Conservation (phyloP, 2,329 filamentous ascomycete genomes). For the Colletotrichum incanum region DNA sequence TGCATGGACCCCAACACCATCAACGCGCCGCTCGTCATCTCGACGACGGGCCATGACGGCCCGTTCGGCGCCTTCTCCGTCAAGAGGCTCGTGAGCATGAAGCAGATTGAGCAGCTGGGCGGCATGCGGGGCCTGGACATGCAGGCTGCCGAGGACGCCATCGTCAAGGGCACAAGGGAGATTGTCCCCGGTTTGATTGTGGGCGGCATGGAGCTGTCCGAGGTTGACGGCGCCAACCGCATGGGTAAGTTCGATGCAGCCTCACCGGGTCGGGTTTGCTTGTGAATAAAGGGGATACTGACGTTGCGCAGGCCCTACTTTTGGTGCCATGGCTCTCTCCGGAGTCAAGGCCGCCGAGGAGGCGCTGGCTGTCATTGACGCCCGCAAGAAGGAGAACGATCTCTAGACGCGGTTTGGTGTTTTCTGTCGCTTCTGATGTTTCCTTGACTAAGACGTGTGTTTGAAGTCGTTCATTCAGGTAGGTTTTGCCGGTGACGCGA, state of each 20-base stretch:
- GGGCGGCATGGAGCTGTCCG: constrained; percentile 94
- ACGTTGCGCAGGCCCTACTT: constrained; percentile 53
- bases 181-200: constrained; percentile 90
- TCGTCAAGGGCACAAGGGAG: constrained; percentile 92
- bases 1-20: constrained; percentile 99
- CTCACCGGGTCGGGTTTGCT: not conserved
- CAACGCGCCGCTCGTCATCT: constrained; percentile 90
- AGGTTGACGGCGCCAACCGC: constrained; percentile 91
- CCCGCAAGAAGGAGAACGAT: constrained; percentile 84
- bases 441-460: not conserved
- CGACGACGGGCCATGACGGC: constrained; percentile 91
- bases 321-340: constrained; percentile 89
- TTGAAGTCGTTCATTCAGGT: constrained; percentile 1
- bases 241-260: constrained; percentile 72
- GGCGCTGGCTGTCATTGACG: constrained; percentile 82
- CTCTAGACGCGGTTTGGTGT: constrained; percentile 55
- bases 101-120: constrained; percentile 84
- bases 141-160: constrained; percentile 91
- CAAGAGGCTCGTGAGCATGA: constrained; percentile 93
- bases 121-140: constrained; percentile 96
- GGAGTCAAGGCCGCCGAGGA: constrained; percentile 95
- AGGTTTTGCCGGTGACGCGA: not conserved
- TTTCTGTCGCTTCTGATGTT: not conserved
- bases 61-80: constrained; percentile 93
- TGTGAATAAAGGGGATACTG: not conserved